phyloP scores from a whole-genome alignment of 257 asterid species.

The Cinchona pubescens region DNA sequence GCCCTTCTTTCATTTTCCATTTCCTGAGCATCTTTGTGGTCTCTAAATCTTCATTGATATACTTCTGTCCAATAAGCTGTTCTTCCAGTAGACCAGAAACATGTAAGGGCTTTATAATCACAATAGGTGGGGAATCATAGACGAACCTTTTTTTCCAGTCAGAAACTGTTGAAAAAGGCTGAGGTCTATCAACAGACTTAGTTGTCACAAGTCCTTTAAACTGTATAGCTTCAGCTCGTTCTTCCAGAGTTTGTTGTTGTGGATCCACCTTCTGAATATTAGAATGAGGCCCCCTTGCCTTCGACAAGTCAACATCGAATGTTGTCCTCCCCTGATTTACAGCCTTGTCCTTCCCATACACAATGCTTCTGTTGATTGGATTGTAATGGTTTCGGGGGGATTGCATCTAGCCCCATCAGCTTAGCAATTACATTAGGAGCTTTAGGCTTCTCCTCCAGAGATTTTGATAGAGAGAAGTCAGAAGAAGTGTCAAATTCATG shows the following conservation, averaged over 20 bases:
- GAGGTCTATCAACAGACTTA: conserved; percentile 24
- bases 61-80: conserved; percentile 12
- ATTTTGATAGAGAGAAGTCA: conserved; percentile 31
- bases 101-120: conserved; percentile 52
- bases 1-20: conserved; percentile 25
- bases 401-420: conserved; percentile 76
- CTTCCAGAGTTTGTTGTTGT: conserved; percentile 44
- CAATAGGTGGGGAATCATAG: conserved; percentile 47
- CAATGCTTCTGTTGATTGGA: conserved; percentile 7
- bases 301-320: conserved; percentile 55
- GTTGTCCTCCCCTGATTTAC: conserved; percentile 28
- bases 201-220: conserved; percentile 52
- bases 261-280: conserved; percentile 35
- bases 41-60: conserved; percentile 18
- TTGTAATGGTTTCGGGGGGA: conserved; percentile 25
- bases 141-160: conserved; percentile 24
- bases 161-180: conserved; percentile 19
- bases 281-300: conserved; percentile 40
- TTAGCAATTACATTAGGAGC: conserved; percentile 58
- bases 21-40: conserved; percentile 24
- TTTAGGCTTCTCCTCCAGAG: conserved; percentile 38
- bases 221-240: conserved; percentile 51
- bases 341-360: conserved; percentile 29
- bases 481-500: conserved; percentile 33
- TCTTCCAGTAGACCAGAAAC: conserved; percentile 17